Evolutionary conservation across 805 yeast species (phyloP).

Genomic region (Zygosaccharomyces bailii): DNA sequence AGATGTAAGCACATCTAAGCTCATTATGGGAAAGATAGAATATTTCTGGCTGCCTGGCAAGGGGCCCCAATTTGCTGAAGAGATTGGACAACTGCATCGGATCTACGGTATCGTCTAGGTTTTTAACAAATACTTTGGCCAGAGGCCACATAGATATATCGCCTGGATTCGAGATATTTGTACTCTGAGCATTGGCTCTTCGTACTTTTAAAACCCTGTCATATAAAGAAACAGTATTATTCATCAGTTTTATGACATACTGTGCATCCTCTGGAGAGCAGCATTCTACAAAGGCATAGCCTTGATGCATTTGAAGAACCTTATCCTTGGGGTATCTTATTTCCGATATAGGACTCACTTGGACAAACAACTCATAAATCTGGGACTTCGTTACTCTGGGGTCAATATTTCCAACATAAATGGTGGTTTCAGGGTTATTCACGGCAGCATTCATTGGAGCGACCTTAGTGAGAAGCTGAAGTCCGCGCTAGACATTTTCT

Average conservation of each 20-base stretch:
- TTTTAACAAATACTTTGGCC: constrained; percentile 67
- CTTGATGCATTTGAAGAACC: constrained; percentile 66
- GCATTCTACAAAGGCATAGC: constrained; percentile 85
- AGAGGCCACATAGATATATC: constrained; percentile 43
- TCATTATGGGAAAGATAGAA: constrained; percentile 41
- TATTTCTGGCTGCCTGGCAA: constrained; percentile 49
- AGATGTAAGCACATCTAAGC: constrained; percentile 62
- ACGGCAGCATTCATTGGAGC: constrained; percentile 11
- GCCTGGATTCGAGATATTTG: constrained; percentile 13
- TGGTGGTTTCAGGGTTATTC: constrained; percentile 36
- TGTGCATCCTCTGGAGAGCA: constrained; percentile 57
- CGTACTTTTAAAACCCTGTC: constrained; percentile 60
- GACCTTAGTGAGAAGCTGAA: too few relatives aligned
- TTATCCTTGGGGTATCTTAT: constrained; percentile 80
- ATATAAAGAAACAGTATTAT: constrained; percentile 52
- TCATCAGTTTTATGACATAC: constrained; percentile 59
- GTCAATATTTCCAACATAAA: constrained; percentile 82
- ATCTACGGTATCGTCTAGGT: constrained; percentile 64
- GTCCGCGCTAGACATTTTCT: too few relatives aligned
- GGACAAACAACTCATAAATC: constrained; percentile 77
- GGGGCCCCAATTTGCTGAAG: constrained; percentile 62
- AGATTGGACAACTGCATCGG: constrained; percentile 49
- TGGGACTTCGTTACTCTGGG: constrained; percentile 66
- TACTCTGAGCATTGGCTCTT: constrained; percentile 39
- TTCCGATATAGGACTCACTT: constrained; percentile 72